These are phyloP conservation scores for Pleurotus platypus DNA, from an alignment of 768 basidiomycete species.

Conservation along the genomic window DNA sequence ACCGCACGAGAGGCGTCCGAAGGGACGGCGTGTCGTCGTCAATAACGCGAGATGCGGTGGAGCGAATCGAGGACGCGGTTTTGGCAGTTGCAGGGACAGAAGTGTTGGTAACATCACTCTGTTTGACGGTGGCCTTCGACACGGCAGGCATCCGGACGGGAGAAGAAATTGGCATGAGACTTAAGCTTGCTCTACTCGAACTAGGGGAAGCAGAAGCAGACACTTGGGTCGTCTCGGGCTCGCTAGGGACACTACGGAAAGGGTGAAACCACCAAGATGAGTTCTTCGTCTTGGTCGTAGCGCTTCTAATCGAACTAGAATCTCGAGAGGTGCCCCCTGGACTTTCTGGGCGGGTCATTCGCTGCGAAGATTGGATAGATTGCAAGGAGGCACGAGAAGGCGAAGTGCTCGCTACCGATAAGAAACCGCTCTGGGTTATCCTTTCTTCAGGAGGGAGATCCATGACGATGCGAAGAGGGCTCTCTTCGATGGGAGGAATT, in stretches of 20 bases:
- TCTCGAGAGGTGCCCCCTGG: constrained; percentile 17
- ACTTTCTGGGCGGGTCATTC: constrained; percentile 36
- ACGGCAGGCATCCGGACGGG: constrained; percentile 31
- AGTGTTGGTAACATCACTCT: constrained; percentile 23
- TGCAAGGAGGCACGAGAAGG: constrained; percentile 67
- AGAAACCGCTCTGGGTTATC: constrained; percentile 21
- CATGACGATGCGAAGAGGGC: constrained; percentile 45
- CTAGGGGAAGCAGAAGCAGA: constrained; percentile 44
- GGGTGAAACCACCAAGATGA: constrained; percentile 80
- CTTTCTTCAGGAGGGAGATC: constrained; percentile 49
- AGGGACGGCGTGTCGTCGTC: constrained; percentile 57
- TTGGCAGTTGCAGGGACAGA: constrained; percentile 44
- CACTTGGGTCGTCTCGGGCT: constrained; percentile 58
- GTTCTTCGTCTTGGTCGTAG: constrained; percentile 57
- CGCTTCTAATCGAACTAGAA: constrained; percentile 29
- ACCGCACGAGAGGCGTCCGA: constrained; percentile 44
- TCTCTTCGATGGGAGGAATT: constrained; percentile 71
- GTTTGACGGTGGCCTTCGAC: constrained; percentile 30
- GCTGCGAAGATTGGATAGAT: constrained; percentile 48
- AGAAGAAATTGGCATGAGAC: constrained; percentile 21
- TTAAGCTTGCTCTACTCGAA: constrained; percentile 17
- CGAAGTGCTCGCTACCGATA: constrained; percentile 41
- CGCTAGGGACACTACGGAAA: constrained; percentile 61
- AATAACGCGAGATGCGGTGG: constrained; percentile 45
- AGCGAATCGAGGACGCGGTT: constrained; percentile 30